A percentile compares a stretch with the other conserved stretches of the same genome.
Evolutionary conservation across 1,284 basidiomycete genomes (phyloP).

Genomic region (Rhodotorula sp.): DNA sequence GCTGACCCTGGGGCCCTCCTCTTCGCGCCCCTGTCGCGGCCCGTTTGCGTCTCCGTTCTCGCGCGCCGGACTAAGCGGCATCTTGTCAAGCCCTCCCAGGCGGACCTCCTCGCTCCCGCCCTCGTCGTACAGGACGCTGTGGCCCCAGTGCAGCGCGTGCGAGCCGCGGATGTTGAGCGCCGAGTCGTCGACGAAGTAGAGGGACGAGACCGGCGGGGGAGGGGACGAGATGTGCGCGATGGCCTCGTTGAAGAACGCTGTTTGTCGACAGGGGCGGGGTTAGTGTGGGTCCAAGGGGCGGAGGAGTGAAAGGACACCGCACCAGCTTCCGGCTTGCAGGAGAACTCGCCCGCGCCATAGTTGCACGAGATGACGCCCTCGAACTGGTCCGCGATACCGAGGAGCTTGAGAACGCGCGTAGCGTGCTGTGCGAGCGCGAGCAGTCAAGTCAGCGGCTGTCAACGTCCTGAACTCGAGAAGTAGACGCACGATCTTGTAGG

Average conservation of each 20-base stretch:
- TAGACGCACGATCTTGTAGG: conserved; percentile 34
- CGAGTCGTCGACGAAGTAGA: conserved; percentile 45
- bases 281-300: background rate
- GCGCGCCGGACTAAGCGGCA: background rate
- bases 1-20: conserved; percentile 19
- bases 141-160: conserved; percentile 40
- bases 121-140: conserved; percentile 45
- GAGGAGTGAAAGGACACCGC: background rate
- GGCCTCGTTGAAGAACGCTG: conserved; percentile 39
- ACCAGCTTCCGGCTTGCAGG: conserved; percentile 52
- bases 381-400: conserved; percentile 48
- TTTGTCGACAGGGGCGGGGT: background rate
- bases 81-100: conserved; percentile 26
- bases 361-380: conserved; percentile 54
- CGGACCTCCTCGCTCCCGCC: conserved; percentile 23
- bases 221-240: conserved; percentile 23
- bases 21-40: background rate
- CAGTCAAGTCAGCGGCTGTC: background rate
- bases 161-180: conserved; percentile 43
- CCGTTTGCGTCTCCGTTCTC: background rate
- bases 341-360: conserved; percentile 50
- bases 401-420: conserved; percentile 48
- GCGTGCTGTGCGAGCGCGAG: conserved; percentile 43
- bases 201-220: conserved; percentile 10
- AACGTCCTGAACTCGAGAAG: background rate